These are phyloP conservation scores for Lipomyces lipofer DNA, from an alignment of 805 yeast species.

Conservation along the genomic window DNA sequence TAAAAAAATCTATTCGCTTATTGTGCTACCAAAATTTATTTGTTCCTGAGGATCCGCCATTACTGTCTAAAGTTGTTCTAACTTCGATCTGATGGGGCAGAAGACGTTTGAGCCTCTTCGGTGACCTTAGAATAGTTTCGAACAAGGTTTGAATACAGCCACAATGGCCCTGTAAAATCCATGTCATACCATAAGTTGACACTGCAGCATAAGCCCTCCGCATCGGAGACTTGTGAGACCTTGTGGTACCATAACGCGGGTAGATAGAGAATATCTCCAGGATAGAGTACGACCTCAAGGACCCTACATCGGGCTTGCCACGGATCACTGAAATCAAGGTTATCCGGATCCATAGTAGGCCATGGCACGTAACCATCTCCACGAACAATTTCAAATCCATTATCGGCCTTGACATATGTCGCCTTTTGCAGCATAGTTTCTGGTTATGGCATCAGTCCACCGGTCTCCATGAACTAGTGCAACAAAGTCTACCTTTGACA, in stretches of 20 bases:
- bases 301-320: conserved; percentile 18
- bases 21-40: too few species aligned
- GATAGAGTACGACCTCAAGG: conserved; percentile 36
- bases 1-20: too few species aligned
- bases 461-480: not conserved
- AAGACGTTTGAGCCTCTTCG: too few species aligned
- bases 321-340: not conserved
- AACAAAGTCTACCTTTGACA: conserved; percentile 13
- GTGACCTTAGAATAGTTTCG: not conserved
- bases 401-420: conserved; percentile 31
- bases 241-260: conserved; percentile 48
- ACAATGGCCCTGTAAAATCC: conserved; percentile 26
- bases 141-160: conserved; percentile 12
- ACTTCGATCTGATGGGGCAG: too few species aligned
- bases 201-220: conserved; percentile 24
- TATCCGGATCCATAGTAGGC: conserved; percentile 27
- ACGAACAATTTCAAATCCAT: conserved; percentile 25
- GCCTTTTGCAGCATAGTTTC: conserved; percentile 39
- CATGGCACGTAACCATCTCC: conserved; percentile 27
- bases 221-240: conserved; percentile 33
- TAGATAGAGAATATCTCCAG: conserved; percentile 43
- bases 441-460: too few species aligned
- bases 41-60: too few species aligned
- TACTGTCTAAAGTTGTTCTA: too few species aligned
- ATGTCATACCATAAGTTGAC: conserved; percentile 30